These are phyloP conservation scores for Pleurotus giganteus DNA, from an alignment of 768 basidiomycete genomes.

Conservation along the genomic window DNA sequence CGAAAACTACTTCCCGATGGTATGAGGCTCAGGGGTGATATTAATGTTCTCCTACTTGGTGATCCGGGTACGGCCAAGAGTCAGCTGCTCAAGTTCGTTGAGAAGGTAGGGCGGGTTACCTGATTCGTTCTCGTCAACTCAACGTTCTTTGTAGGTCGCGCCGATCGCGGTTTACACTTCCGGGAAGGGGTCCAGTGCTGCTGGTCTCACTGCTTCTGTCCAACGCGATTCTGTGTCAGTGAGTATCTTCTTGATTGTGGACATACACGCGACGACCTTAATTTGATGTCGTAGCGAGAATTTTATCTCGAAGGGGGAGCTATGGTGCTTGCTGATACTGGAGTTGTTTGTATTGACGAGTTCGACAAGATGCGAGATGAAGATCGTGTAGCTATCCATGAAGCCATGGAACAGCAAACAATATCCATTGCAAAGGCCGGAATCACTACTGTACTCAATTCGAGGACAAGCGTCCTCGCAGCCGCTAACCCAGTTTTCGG, in stretches of 20 bases:
- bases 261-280: conserved; percentile 7
- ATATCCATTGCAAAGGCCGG: conserved; percentile 99
- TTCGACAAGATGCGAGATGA: conserved; percentile 99
- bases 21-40: conserved; percentile 95
- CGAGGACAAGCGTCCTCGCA: conserved; percentile 91
- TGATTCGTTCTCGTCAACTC: conserved; percentile 2
- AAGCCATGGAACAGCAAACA: conserved; percentile 99
- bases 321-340: conserved; percentile 98
- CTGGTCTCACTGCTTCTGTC: conserved; percentile 96
- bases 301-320: conserved; percentile 99
- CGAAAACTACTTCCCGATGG: conserved; percentile 97
- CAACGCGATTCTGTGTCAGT: conserved; percentile 92
- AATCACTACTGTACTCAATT: conserved; percentile 96
- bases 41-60: conserved; percentile 94
- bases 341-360: conserved; percentile 98
- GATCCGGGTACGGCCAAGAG: conserved; percentile 99
- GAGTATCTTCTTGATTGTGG: conserved; percentile 24
- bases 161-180: conserved; percentile 98
- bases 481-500: conserved; percentile 99
- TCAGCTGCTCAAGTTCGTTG: conserved; percentile 97
- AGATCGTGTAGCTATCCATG: conserved; percentile 97
- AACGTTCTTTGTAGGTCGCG: conserved; percentile 60
- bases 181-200: conserved; percentile 97
- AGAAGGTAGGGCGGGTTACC: conserved; percentile 57
- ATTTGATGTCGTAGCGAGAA: conserved; percentile 66